Conservation (phyloP, 108 stramenopile genomes). For the Nannochloropsis oceanica region DNA sequence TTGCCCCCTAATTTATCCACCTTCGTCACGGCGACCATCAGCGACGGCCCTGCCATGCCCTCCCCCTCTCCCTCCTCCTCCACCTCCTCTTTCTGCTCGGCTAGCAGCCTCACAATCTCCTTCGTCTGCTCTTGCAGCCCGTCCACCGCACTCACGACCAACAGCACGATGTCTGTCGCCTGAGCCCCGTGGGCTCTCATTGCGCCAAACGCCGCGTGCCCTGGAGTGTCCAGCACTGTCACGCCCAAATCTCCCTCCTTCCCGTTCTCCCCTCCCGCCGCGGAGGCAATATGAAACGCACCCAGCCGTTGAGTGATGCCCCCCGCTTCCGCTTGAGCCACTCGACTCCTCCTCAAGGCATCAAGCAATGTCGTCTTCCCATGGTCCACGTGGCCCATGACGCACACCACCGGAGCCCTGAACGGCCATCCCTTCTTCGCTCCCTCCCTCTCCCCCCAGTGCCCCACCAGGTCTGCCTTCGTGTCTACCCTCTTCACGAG, state of each 20-base stretch:
- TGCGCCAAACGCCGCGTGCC: slow-evolving; percentile 62
- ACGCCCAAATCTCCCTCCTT: slow-evolving; percentile 23
- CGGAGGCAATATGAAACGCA: slow-evolving; percentile 45
- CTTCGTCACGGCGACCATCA: slow-evolving; percentile 89
- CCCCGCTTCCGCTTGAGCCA: slow-evolving; percentile 83
- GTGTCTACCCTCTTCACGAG: neutral
- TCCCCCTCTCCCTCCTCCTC: slow-evolving; percentile 3
- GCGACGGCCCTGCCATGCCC: slow-evolving; percentile 6
- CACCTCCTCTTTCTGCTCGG: slow-evolving; percentile 43
- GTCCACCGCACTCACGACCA: slow-evolving; percentile 91
- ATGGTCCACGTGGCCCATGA: slow-evolving; percentile 99
- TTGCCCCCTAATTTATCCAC: slow-evolving; percentile 46
- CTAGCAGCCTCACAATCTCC: slow-evolving; percentile 62
- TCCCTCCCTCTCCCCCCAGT: neutral
- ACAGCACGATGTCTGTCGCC: slow-evolving; percentile 73
- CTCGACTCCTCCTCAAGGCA: slow-evolving; percentile 53
- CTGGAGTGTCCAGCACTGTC: slow-evolving; percentile 94
- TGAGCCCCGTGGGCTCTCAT: slow-evolving; percentile 20
- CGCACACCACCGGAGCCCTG: slow-evolving; percentile 77
- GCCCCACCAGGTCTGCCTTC: neutral
- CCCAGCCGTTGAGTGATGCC: slow-evolving; percentile 93
- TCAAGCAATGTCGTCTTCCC: slow-evolving; percentile 98
- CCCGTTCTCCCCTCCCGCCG: neutral
- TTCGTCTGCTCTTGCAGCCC: slow-evolving; percentile 82
- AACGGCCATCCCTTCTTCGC: slow-evolving; percentile 34